Conservation (phyloP, 129 eudicot genomes). For the Daucus carota region DNA sequence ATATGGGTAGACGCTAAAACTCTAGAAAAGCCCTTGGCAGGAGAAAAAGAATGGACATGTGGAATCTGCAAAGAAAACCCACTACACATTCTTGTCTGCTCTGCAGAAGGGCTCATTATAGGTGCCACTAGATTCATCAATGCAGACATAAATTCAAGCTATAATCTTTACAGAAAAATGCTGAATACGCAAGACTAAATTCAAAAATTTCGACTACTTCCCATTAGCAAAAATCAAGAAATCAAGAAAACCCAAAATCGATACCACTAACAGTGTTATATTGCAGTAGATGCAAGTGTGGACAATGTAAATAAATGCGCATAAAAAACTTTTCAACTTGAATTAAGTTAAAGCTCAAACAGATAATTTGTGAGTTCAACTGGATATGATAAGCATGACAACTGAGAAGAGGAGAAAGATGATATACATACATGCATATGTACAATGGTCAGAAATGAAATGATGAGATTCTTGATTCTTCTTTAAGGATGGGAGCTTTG, state of each 20-base stretch:
- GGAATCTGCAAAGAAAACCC: constrained; percentile 27
- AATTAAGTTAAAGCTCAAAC: background rate
- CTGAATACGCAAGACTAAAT: background rate
- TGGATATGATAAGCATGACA: background rate
- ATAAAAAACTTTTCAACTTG: background rate
- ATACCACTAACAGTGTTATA: background rate
- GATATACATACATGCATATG: background rate
- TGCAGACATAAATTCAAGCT: constrained; percentile 35
- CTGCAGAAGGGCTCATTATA: constrained; percentile 34
- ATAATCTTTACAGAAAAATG: background rate
- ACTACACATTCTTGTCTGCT: constrained; percentile 23
- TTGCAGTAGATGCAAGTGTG: background rate
- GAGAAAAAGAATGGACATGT: constrained; percentile 32
- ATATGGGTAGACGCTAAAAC: constrained; percentile 47
- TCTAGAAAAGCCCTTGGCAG: constrained; percentile 27
- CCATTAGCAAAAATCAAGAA: background rate
- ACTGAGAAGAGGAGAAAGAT: background rate
- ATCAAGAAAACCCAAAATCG: background rate
- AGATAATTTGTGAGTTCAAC: background rate
- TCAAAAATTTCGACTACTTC: background rate
- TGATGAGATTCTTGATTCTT: background rate
- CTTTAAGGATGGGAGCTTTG: background rate
- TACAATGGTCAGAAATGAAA: background rate
- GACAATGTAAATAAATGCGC: background rate
- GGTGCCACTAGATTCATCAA: constrained; percentile 48